A percentile compares a stretch with the other conserved stretches of the same genome.
These are phyloP conservation scores for Coffea canephora DNA, from an alignment of 257 asterid genomes.

Conservation along the genomic window DNA sequence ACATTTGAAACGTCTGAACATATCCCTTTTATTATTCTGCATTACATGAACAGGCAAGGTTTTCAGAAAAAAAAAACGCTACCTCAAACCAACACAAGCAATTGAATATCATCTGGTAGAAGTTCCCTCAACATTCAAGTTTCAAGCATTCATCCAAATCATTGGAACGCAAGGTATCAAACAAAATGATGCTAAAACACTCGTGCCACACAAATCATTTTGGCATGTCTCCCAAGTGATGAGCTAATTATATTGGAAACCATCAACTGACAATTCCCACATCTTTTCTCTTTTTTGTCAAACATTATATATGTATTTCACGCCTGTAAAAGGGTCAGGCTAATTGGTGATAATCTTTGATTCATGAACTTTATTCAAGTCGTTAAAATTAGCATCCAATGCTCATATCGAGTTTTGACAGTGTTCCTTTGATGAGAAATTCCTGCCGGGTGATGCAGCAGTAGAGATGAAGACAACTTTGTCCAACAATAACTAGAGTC, in stretches of 20 bases:
- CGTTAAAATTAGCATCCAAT: neutral
- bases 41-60: slow-evolving; percentile 15
- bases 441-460: neutral
- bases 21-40: slow-evolving; percentile 66
- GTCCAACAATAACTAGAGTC: neutral
- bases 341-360: neutral
- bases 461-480: neutral
- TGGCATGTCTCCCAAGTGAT: neutral
- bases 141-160: neutral
- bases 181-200: neutral
- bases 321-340: neutral
- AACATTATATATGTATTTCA: neutral
- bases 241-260: neutral
- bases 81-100: neutral
- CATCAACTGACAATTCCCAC: neutral
- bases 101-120: neutral
- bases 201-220: neutral
- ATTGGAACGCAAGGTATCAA: neutral
- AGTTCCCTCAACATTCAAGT: neutral
- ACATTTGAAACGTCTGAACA: slow-evolving; percentile 69
- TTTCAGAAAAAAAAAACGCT: neutral
- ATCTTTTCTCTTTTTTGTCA: neutral
- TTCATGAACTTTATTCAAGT: neutral
- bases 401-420: too few relatives aligned
- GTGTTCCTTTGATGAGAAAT: neutral